Conservation (phyloP, 2,329 filamentous ascomycete species). For the Arthroderma uncinatum region DNA sequence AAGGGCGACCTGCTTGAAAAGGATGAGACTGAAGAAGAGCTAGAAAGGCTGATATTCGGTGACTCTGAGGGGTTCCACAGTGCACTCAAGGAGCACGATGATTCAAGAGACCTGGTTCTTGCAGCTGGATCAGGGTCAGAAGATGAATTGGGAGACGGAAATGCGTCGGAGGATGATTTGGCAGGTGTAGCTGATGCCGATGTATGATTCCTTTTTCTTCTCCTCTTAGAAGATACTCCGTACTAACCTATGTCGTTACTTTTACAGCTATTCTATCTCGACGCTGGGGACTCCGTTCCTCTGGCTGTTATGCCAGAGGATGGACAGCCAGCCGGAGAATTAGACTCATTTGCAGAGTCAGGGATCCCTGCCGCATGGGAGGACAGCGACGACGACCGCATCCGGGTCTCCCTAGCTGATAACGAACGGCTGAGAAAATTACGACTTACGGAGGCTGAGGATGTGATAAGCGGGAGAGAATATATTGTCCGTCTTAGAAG, state of each 20-base stretch:
- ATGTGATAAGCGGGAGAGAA: constrained; percentile 74
- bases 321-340: constrained; percentile 18
- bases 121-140: constrained; percentile 24
- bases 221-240: neutral
- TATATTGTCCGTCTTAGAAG: constrained; percentile 69
- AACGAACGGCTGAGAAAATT: constrained; percentile 71
- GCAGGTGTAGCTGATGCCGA: constrained; percentile 65
- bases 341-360: neutral
- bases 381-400: constrained; percentile 87
- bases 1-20: constrained; percentile 36
- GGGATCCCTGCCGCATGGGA: constrained; percentile 51
- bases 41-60: constrained; percentile 81
- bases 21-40: constrained; percentile 70
- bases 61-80: constrained; percentile 71
- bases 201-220: constrained; percentile 29
- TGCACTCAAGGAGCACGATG: constrained; percentile 52
- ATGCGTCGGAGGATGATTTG: constrained; percentile 43
- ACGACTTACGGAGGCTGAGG: constrained; percentile 67
- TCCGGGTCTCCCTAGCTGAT: constrained; percentile 70
- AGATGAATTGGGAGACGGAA: constrained; percentile 31
- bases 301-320: constrained; percentile 15
- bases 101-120: constrained; percentile 31
- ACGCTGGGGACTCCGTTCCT: constrained; percentile 44
- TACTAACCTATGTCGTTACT: constrained; percentile 2
- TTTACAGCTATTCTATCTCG: constrained; percentile 63